Evolutionary conservation across 2,329 filamentous ascomycete genomes (phyloP).

Genomic region (Fusarium neocosmosporiellum): DNA sequence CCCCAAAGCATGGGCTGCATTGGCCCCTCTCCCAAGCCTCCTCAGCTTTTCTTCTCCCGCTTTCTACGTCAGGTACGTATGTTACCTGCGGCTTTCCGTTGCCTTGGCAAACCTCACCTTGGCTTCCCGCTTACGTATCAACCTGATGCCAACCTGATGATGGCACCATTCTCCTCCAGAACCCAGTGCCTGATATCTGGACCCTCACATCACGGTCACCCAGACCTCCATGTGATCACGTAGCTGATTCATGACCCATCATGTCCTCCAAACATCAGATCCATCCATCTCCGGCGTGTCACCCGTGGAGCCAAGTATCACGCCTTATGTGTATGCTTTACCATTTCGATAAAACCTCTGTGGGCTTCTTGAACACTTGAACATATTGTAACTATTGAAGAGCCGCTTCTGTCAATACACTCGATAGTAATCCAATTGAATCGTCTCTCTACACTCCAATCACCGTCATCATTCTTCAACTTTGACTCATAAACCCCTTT

Average conservation of each 20-base stretch:
- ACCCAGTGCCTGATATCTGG: conserved; percentile 7
- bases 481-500: neutral
- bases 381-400: neutral
- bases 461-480: neutral
- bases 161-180: neutral
- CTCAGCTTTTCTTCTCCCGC: conserved; percentile 14
- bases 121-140: neutral
- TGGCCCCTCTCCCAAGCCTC: conserved; percentile 7
- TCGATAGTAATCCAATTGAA: neutral
- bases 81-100: conserved; percentile 13
- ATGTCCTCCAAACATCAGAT: neutral
- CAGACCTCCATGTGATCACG: neutral
- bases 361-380: neutral
- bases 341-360: neutral
- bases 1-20: conserved; percentile 16
- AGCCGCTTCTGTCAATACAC: neutral
- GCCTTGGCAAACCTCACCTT: conserved; percentile 24
- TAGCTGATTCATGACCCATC: neutral
- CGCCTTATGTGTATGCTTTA: neutral
- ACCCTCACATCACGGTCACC: neutral
- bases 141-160: neutral
- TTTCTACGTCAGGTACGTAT: conserved; percentile 24
- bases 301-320: neutral
- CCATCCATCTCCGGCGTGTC: neutral
- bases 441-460: neutral